Percentiles rank a stretch among this genome's conserved stretches.
Evolutionary conservation across 108 stramenopile species (phyloP).

Genomic region (Cyclotella sp.): DNA sequence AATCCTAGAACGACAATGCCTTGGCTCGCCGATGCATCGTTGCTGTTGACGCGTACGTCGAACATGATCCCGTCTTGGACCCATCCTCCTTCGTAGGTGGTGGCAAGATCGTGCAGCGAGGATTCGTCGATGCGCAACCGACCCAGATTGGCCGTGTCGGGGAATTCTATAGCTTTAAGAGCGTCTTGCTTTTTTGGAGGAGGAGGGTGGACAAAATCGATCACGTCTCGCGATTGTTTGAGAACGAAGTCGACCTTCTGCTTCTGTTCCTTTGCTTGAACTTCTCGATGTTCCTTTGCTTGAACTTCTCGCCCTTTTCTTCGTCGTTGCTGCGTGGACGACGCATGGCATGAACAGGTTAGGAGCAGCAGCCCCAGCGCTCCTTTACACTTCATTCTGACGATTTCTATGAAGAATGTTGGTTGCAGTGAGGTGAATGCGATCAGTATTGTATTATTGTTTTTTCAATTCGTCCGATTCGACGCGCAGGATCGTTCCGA

Average conservation of each 20-base stretch:
- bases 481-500: background rate
- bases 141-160: background rate
- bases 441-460: background rate
- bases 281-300: too few relatives aligned
- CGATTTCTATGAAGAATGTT: too few relatives aligned
- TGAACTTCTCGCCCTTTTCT: too few relatives aligned
- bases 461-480: background rate
- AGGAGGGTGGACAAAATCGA: too few relatives aligned
- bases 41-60: conserved; percentile 19
- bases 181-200: background rate
- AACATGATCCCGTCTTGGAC: conserved; percentile 47
- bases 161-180: background rate
- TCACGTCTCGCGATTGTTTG: too few relatives aligned
- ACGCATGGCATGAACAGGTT: too few relatives aligned
- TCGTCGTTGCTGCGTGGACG: too few relatives aligned
- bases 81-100: conserved; percentile 47
- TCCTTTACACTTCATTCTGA: too few relatives aligned
- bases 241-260: too few relatives aligned
- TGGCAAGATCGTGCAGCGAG: conserved; percentile 10
- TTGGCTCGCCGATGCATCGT: conserved; percentile 16
- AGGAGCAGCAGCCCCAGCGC: too few relatives aligned
- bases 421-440: background rate
- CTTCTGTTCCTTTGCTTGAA: too few relatives aligned
- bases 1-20: conserved; percentile 73
- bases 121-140: conserved; percentile 8